Conservation (phyloP, 1,284 basidiomycete species). For the Ceratobasidium sp. region DNA sequence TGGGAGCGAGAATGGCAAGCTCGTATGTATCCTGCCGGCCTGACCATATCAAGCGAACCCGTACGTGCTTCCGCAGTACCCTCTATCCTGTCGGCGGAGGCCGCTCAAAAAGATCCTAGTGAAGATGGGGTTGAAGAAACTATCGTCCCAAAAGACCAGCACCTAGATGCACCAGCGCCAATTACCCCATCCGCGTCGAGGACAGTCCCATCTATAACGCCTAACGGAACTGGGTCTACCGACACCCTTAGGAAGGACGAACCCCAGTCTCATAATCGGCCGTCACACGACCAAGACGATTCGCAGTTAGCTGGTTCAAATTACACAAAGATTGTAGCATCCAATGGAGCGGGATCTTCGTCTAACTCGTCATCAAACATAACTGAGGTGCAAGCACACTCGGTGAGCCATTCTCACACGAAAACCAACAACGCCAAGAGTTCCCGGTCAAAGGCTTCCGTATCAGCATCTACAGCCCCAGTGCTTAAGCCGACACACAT, state of each 20-base stretch:
- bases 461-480: slow-evolving; percentile 45
- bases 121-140: background rate
- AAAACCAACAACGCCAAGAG: slow-evolving; percentile 35
- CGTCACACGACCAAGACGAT: background rate
- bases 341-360: background rate
- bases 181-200: background rate
- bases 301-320: background rate
- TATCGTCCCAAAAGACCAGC: background rate
- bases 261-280: background rate
- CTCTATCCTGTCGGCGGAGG: slow-evolving; percentile 47
- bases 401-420: slow-evolving; percentile 27
- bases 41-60: slow-evolving; percentile 43
- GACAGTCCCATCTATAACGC: background rate
- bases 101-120: background rate
- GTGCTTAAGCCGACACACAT: background rate
- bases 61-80: slow-evolving; percentile 40
- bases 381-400: background rate
- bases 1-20: slow-evolving; percentile 73
- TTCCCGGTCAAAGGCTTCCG: slow-evolving; percentile 28
- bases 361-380: background rate
- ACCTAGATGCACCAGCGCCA: background rate
- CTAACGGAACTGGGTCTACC: background rate
- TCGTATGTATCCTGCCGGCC: background rate
- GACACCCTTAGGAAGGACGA: background rate
- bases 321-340: background rate